Conservation (phyloP, 73 alveolate species). For the Stentor coeruleus region DNA sequence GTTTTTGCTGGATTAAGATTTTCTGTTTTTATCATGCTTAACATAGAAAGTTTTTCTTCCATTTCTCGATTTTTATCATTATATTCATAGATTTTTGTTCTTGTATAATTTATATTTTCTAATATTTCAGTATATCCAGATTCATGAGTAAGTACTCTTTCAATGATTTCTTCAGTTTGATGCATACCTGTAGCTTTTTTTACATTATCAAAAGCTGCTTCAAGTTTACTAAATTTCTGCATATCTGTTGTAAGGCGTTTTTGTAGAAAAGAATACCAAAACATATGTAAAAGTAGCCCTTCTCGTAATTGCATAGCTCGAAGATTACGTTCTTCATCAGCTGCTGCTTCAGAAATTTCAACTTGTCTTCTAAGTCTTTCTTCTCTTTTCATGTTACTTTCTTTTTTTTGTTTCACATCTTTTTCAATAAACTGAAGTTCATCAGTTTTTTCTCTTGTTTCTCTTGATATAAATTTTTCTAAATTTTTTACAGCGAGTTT, state of each 20-base stretch:
- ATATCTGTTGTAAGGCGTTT: slow-evolving; percentile 64
- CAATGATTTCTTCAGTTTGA: slow-evolving; percentile 57
- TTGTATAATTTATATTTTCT: not conserved
- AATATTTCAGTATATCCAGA: slow-evolving; percentile 46
- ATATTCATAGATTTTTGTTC: not conserved
- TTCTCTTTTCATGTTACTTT: slow-evolving; percentile 40
- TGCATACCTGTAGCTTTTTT: slow-evolving; percentile 39
- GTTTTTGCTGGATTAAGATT: slow-evolving; percentile 14
- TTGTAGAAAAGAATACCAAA: slow-evolving; percentile 55
- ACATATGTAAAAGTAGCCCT: slow-evolving; percentile 35
- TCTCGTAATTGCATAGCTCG: slow-evolving; percentile 56
- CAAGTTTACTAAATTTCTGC: slow-evolving; percentile 47
- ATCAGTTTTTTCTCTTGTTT: slow-evolving; percentile 46
- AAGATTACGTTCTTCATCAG: slow-evolving; percentile 57
- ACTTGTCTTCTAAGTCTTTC: slow-evolving; percentile 43
- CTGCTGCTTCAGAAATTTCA: slow-evolving; percentile 72
- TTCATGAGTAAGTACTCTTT: slow-evolving; percentile 56
- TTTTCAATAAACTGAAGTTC: slow-evolving; percentile 37
- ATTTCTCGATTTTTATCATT: not conserved
- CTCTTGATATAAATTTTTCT: slow-evolving; percentile 23
- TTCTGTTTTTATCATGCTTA: not conserved
- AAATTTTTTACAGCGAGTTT: slow-evolving; percentile 17
- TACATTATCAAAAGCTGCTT: slow-evolving; percentile 56
- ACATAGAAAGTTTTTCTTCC: not conserved
- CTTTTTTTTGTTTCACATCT: slow-evolving; percentile 56